Conservation (phyloP, 2,329 filamentous ascomycete genomes). For the Hypoxylon rubiginosum region DNA sequence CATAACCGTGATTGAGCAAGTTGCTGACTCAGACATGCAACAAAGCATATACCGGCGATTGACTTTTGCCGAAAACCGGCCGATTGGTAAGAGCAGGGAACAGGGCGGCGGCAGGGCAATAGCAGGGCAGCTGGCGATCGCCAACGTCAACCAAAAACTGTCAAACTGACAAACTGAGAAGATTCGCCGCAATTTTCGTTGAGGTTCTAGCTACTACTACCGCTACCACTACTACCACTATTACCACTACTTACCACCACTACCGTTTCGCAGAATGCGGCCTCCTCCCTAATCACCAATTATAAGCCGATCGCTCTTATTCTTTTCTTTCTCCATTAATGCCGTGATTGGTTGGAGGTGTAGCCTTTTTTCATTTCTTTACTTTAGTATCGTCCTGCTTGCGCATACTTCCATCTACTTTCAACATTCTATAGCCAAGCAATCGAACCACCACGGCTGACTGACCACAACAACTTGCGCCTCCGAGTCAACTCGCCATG, state of each 20-base stretch:
- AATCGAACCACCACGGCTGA: constrained; percentile 12
- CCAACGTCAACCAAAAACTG: constrained; percentile 22
- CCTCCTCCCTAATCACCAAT: constrained; percentile 34
- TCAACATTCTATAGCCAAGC: constrained; percentile 1
- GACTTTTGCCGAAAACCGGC: constrained; percentile 40
- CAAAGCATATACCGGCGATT: constrained; percentile 23
- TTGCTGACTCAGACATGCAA: constrained; percentile 23
- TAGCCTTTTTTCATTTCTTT: constrained; percentile 21
- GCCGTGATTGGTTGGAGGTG: constrained; percentile 25
- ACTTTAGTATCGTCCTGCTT: constrained; percentile 17
- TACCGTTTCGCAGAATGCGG: constrained; percentile 32
- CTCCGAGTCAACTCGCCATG: constrained; percentile 44
- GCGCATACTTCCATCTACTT: constrained; percentile 21
- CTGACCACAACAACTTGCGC: constrained; percentile 23
- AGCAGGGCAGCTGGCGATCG: background rate
- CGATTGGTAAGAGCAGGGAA: constrained; percentile 30
- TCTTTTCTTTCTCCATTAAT: constrained; percentile 30
- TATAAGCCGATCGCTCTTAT: constrained; percentile 35
- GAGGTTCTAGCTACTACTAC: constrained; percentile 12
- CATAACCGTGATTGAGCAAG: constrained; percentile 29
- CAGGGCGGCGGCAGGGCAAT: background rate
- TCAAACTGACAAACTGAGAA: constrained; percentile 20
- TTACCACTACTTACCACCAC: background rate
- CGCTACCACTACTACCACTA: too few relatives aligned
- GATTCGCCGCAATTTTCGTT: constrained; percentile 36